These are phyloP conservation scores for Fomitopsis serialis DNA, from an alignment of 768 basidiomycete genomes.

Conservation along the genomic window DNA sequence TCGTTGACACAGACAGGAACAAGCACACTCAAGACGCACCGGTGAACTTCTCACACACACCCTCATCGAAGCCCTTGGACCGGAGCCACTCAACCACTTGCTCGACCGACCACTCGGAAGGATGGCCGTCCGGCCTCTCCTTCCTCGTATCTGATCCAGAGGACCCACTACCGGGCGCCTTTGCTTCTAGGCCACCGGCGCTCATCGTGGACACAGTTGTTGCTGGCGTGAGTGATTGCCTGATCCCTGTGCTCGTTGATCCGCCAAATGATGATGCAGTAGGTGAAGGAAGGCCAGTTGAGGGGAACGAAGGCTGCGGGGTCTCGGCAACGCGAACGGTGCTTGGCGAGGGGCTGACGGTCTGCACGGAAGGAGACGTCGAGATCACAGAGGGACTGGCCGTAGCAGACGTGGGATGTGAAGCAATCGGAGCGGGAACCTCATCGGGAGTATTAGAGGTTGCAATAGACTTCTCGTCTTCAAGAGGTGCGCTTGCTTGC, in stretches of 20 bases:
- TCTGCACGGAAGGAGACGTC: conserved; percentile 4
- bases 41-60: conserved; percentile 79
- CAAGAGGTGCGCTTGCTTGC: background rate
- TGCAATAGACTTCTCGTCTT: background rate
- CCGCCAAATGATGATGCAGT: conserved; percentile 16
- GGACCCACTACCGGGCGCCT: background rate
- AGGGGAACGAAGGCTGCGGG: conserved; percentile 10
- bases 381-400: conserved; percentile 1
- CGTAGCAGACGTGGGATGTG: background rate
- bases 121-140: conserved; percentile 29
- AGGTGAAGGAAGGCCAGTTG: conserved; percentile 14
- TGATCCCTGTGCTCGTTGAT: conserved; percentile 15
- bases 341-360: conserved; percentile 11
- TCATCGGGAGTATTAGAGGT: background rate
- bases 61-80: conserved; percentile 77
- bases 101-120: conserved; percentile 80
- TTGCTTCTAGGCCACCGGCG: background rate
- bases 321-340: conserved; percentile 12
- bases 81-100: conserved; percentile 89
- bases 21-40: conserved; percentile 44
- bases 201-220: conserved; percentile 6
- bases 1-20: background rate
- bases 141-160: conserved; percentile 25
- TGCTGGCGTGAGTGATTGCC: conserved; percentile 20
- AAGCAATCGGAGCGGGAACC: background rate